phyloP scores from a whole-genome alignment of 1,284 basidiomycete species.

The Ceratobasidium sp. region DNA sequence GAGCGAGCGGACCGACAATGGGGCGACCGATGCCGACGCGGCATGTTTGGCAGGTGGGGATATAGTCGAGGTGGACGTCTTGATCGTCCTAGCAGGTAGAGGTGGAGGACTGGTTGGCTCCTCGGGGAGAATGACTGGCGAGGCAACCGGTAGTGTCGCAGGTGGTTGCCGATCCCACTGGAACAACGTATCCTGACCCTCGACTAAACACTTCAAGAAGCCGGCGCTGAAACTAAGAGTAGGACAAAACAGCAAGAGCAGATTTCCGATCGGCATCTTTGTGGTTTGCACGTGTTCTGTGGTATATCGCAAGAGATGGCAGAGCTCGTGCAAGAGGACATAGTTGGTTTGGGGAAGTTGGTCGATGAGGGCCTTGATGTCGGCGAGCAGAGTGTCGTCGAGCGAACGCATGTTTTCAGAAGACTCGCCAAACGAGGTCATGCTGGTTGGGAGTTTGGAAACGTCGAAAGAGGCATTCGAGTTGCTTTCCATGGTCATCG shows the following conservation, averaged over 20 bases:
- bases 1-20: conserved; percentile 26
- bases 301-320: conserved; percentile 73
- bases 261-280: conserved; percentile 84
- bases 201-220: conserved; percentile 73
- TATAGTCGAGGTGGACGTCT: background rate
- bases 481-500: conserved; percentile 52
- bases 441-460: conserved; percentile 13
- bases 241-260: conserved; percentile 80
- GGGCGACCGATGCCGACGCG: conserved; percentile 9
- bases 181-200: conserved; percentile 55
- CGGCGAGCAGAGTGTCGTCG: conserved; percentile 26
- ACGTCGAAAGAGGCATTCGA: conserved; percentile 27
- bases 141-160: background rate
- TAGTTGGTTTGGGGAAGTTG: conserved; percentile 73
- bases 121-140: background rate
- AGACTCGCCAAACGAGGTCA: conserved; percentile 36
- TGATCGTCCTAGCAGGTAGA: conserved; percentile 7
- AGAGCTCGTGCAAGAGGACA: conserved; percentile 73
- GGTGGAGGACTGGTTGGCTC: background rate
- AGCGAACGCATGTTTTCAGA: conserved; percentile 14
- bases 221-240: conserved; percentile 80
- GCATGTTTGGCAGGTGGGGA: conserved; percentile 2
- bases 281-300: conserved; percentile 67
- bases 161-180: conserved; percentile 22
- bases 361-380: conserved; percentile 56